Base-by-base conservation (phyloP, 2,329 filamentous ascomycete species). In the Albophoma yamanashiensis region DNA sequence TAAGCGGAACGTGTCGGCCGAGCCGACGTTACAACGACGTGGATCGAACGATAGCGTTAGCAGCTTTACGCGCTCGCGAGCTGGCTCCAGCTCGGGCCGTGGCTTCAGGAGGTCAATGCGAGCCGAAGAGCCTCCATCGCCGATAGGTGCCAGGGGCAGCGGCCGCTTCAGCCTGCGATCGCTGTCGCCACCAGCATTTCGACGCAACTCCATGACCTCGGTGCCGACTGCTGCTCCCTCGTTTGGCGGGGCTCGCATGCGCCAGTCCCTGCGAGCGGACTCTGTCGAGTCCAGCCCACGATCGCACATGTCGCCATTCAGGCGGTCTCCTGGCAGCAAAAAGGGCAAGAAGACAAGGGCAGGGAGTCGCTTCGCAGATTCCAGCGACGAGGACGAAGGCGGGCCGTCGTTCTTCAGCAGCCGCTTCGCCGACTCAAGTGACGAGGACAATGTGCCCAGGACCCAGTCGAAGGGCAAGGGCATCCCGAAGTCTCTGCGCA, bases 61-160 rank as follows among this genome's bases (percentile, higher is more conserved):
- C 74, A 96, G 91, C 70, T 96, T 96, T 76, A 88, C 84, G 68
- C 87, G 90, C 36, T 74, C 78, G 52, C 81, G 82, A 62, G 75
- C 80, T 43, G 70, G 75, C 58, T 69, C 72, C 7, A 73, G 74
- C 47, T 73, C 78, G 52, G 79, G 79, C 0, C 82, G 85, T 58
- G 81, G 77, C 1, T 90, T 96, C 78, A 86, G 87, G 60, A 82
- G 79, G 58, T 91, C 89, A 1, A 89, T 96, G 89, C 82, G 92
- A 61, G 64, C 66, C 50, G 66, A 62, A 8, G 69, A 71, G 15
- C 57, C 65, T 25, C 60, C 62, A 14, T 55, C 64, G 3, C 63
- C 67, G 6, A 75, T 73, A 34, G 70, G 76, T 25, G 56, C 63
- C 9, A 66, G 64, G 55, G 66, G 64, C n/a, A 68, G 83, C n/a